Evolutionary conservation across 2,329 filamentous ascomycete species (phyloP), one percentile per base, ranked within the genome.

Genomic region (Hypoxylon sp.): DNA sequence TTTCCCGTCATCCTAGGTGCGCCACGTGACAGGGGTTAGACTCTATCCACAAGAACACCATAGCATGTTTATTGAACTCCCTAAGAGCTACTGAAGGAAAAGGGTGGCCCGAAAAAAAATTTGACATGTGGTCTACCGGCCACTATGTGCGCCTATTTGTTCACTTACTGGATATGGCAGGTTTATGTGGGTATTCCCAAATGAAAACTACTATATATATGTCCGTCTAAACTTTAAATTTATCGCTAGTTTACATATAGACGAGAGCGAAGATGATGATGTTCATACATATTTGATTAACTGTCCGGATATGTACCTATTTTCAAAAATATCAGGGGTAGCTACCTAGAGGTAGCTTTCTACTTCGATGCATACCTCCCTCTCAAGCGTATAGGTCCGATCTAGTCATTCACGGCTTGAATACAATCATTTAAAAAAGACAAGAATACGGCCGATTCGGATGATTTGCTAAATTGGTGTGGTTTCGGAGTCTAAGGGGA

Each of bases 141-240:
- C 45, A 59, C 48, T 30, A 23, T 38, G 13, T 43, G 49, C 36
- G 34, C 23, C 28, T 63, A 60, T 41, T 36, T 21, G 23, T 19
- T 25, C 5, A 9, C 52, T 62, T 55, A 55, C 57, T 65, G 7
- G 10, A 58, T 50, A 30, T 38, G 30, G 56, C 19, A 65, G 50
- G 38, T 28, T 43, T 61, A 36, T 59, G 53, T 65, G 61, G 58
- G 28, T 60, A 62, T 62, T 51, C 3, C 2, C 9, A 23, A 45
- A 50, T 19, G 23, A 56, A 30, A 56, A 28, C 7, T 19, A 21
- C 17, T 21, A 43, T 23, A 23, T 43, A 43, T 14, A 34, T 23
- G 14, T 14, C 23, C 11, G 48, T 14, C 19, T 11, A 3, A 68
- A 68, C 60, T 64, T 25, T 65, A 61, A 50, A 61, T 38, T 19